Conservation (phyloP, 2,329 filamentous ascomycete genomes). For the Cordyceps sp. region DNA sequence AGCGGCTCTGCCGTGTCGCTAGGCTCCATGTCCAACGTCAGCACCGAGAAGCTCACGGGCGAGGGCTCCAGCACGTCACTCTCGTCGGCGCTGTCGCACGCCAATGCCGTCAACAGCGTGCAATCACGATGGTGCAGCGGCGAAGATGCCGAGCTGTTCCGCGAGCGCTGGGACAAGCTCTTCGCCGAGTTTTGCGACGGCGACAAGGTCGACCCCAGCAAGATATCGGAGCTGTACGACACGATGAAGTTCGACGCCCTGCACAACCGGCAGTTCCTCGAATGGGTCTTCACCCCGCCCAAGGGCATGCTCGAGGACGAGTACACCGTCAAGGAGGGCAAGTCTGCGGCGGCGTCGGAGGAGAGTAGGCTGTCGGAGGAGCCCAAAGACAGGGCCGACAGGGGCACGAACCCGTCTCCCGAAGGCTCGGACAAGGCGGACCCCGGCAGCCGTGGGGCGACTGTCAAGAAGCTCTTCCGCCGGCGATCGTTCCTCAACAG, state of each 20-base stretch:
- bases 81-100: conserved; percentile 38
- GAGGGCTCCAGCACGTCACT: conserved; percentile 25
- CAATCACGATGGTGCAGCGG: conserved; percentile 92
- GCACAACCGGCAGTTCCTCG: conserved; percentile 89
- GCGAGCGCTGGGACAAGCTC: conserved; percentile 94
- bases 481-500: conserved; percentile 43
- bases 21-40: conserved; percentile 35
- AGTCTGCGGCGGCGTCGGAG: conserved; percentile 23
- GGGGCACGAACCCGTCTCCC: conserved; percentile 11
- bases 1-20: conserved; percentile 48
- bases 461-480: conserved; percentile 35
- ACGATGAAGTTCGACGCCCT: conserved; percentile 99
- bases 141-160: conserved; percentile 87
- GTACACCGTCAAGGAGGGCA: conserved; percentile 26
- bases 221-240: conserved; percentile 95
- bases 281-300: conserved; percentile 92
- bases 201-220: conserved; percentile 96
- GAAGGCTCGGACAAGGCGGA: conserved; percentile 25
- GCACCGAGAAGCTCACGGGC: conserved; percentile 25
- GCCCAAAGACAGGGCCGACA: conserved; percentile 10
- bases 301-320: conserved; percentile 63
- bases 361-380: conserved; percentile 22
- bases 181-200: conserved; percentile 93
- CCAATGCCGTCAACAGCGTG: conserved; percentile 49
- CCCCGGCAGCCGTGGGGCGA: conserved; percentile 15